Percentiles rank a stretch among this genome's conserved stretches.
These are phyloP conservation scores for Fusarium multiceps DNA, from an alignment of 2,329 filamentous ascomycete genomes.

Conservation along the genomic window DNA sequence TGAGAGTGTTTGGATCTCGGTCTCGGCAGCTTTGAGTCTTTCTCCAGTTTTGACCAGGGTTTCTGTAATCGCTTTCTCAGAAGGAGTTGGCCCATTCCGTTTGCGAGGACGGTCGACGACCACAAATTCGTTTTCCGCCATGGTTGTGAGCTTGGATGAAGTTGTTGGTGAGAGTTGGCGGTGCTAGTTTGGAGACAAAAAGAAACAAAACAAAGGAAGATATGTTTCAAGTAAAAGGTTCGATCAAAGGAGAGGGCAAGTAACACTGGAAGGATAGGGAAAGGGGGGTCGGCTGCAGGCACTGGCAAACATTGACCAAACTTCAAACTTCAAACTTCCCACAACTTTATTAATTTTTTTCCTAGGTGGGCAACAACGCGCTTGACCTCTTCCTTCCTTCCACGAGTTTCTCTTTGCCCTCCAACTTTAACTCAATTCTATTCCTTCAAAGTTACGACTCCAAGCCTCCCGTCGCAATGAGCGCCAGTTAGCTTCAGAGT, in stretches of 20 bases:
- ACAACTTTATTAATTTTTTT: neutral
- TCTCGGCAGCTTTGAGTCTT: neutral
- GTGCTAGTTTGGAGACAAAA: neutral
- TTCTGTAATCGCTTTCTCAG: neutral
- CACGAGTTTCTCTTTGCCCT: neutral
- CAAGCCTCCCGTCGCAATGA: too few relatives aligned
- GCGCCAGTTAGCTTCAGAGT: too few relatives aligned
- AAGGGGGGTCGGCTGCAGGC: too few relatives aligned
- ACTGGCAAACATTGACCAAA: too few relatives aligned
- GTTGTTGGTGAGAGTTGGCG: neutral
- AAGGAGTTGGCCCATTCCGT: neutral
- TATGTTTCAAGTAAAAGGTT: neutral
- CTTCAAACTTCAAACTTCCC: neutral
- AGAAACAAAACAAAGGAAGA: neutral
- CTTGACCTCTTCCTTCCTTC: neutral
- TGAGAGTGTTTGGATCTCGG: neutral
- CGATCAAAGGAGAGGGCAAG: too few relatives aligned
- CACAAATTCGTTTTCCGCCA: neutral
- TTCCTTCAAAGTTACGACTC: neutral
- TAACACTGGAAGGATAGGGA: too few relatives aligned
- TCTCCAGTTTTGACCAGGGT: neutral
- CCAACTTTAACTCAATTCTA: neutral
- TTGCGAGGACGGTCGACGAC: neutral
- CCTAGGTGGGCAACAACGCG: neutral
- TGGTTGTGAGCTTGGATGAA: neutral